phyloP scores from a whole-genome alignment of 768 basidiomycete genomes.

The Holtermanniella nyarrowii region DNA sequence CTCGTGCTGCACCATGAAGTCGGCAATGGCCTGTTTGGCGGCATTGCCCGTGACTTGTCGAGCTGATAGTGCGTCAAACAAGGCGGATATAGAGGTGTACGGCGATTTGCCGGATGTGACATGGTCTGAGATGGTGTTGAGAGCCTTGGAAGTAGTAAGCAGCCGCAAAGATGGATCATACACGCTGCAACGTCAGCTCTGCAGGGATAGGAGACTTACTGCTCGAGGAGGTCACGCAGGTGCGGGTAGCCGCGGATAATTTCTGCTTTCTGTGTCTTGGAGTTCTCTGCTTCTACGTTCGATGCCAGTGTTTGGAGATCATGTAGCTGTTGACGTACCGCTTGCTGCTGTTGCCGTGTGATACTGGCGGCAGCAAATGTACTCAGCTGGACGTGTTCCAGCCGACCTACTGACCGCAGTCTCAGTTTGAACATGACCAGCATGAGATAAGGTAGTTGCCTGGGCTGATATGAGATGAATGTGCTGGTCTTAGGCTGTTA shows the following conservation, averaged over 20 bases:
- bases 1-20: constrained; percentile 15
- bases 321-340: too few relatives aligned
- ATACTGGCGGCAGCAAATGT: too few relatives aligned
- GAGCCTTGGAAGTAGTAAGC: constrained; percentile 13
- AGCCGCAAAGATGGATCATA: constrained; percentile 24
- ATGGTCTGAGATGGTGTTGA: constrained; percentile 7
- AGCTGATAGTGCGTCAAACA: constrained; percentile 14
- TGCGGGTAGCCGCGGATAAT: constrained; percentile 33
- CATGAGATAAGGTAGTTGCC: too few relatives aligned
- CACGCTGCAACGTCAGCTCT: constrained; percentile 6
- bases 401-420: too few relatives aligned
- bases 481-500: too few relatives aligned
- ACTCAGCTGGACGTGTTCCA: too few relatives aligned
- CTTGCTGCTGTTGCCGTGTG: too few relatives aligned
- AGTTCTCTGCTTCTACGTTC: constrained; percentile 21
- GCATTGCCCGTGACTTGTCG: constrained; percentile 17
- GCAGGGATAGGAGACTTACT: constrained; percentile 11
- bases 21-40: constrained; percentile 9
- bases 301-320: constrained; percentile 18
- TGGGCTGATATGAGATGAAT: too few relatives aligned
- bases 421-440: too few relatives aligned
- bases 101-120: constrained; percentile 1
- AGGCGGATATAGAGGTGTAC: constrained; percentile 1
- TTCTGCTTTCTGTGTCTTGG: constrained; percentile 17
- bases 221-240: constrained; percentile 23